These are phyloP conservation scores for Penicillium italicum DNA, from an alignment of 2,329 filamentous ascomycete species.

Conservation along the genomic window DNA sequence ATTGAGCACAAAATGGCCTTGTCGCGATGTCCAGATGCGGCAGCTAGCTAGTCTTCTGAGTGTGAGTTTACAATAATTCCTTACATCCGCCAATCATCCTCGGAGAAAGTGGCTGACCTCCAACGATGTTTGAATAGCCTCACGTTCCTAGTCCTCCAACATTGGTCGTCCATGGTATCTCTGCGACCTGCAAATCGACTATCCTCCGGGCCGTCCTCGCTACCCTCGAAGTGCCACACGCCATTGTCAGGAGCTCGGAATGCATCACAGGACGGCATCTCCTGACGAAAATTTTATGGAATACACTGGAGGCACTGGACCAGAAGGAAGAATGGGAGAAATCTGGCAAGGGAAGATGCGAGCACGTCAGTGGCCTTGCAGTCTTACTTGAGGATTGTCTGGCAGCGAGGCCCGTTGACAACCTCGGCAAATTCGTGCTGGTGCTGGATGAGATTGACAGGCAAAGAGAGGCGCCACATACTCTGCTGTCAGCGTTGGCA, in stretches of 20 bases:
- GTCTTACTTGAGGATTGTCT: conserved; percentile 61
- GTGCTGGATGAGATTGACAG: conserved; percentile 85
- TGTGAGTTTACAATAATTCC: conserved; percentile 28
- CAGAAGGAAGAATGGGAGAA: conserved; percentile 43
- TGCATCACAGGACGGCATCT: conserved; percentile 47
- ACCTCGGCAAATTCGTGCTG: conserved; percentile 64
- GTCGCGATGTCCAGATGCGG: conserved; percentile 41
- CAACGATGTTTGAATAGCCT: conserved; percentile 25
- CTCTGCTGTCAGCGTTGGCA: conserved; percentile 74
- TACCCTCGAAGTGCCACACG: conserved; percentile 51
- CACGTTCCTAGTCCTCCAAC: conserved; percentile 65
- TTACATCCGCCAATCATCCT: not conserved
- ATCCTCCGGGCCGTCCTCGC: conserved; percentile 64
- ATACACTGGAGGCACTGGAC: conserved; percentile 35
- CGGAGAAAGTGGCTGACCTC: not conserved
- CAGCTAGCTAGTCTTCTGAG: conserved; percentile 42
- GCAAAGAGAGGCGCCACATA: conserved; percentile 74
- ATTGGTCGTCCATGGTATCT: conserved; percentile 76
- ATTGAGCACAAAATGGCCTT: conserved; percentile 43
- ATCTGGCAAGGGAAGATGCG: conserved; percentile 60
- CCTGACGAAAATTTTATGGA: conserved; percentile 45
- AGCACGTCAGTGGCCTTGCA: conserved; percentile 72
- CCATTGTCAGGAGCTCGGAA: conserved; percentile 43
- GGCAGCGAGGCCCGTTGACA: conserved; percentile 26
- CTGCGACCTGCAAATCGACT: conserved; percentile 80